phyloP scores from a whole-genome alignment of 805 yeast genomes.

The Yarrowia hollandica region DNA sequence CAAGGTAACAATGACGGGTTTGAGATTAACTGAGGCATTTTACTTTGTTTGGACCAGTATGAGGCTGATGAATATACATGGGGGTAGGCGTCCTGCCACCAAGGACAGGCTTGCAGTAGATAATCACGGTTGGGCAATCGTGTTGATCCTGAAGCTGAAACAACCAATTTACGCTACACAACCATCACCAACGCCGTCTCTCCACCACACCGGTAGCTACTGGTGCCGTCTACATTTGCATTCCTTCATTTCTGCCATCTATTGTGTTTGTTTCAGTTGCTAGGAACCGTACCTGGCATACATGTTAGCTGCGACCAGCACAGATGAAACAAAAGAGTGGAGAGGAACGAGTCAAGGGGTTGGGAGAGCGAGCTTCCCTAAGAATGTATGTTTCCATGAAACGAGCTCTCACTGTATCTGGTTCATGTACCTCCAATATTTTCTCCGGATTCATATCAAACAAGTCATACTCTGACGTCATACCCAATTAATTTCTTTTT shows the following conservation, averaged over 20 bases:
- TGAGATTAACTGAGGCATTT: too few species aligned
- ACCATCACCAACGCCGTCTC: background rate
- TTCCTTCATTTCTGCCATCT: background rate
- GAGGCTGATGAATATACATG: too few species aligned
- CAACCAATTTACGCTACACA: background rate
- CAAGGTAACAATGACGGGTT: too few species aligned
- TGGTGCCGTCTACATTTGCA: background rate
- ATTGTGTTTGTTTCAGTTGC: background rate
- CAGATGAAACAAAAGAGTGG: conserved; percentile 15
- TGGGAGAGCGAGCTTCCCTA: background rate
- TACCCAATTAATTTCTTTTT: too few species aligned
- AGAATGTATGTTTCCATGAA: too few species aligned
- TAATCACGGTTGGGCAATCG: background rate
- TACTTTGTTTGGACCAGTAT: too few species aligned
- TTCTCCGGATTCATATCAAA: too few species aligned
- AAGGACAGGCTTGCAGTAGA: too few species aligned
- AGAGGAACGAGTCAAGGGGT: background rate
- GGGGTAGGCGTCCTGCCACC: too few species aligned
- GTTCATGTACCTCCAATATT: too few species aligned
- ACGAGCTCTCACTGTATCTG: too few species aligned
- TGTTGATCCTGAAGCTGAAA: background rate
- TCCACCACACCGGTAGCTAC: background rate
- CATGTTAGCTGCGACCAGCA: background rate
- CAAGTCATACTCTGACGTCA: too few species aligned
- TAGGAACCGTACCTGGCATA: conserved; percentile 1